Conservation (phyloP, 106 monocot species). For the Ottelia alismoides region DNA sequence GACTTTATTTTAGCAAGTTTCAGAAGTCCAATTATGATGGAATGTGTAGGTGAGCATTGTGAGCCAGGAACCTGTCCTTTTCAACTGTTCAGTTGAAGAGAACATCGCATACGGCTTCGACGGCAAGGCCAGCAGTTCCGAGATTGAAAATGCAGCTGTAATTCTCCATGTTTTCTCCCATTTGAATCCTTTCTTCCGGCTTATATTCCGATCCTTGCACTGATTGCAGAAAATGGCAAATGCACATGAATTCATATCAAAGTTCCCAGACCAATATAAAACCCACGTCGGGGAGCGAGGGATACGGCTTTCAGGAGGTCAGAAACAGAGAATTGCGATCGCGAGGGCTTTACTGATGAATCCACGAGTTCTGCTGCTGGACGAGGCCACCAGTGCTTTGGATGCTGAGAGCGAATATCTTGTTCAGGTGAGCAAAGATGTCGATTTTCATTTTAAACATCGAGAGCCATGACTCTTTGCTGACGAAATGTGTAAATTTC, state of each 20-base stretch:
- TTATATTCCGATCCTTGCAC: neutral
- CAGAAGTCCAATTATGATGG: too few relatives aligned
- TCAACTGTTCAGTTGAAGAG: conserved; percentile 92
- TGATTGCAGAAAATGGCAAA: conserved; percentile 93
- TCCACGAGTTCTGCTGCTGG: conserved; percentile 50
- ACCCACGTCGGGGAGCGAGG: conserved; percentile 78
- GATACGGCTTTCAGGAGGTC: conserved; percentile 88
- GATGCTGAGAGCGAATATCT: conserved; percentile 99
- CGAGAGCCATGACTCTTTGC: too few relatives aligned
- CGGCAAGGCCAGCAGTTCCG: conserved; percentile 45
- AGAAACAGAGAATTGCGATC: conserved; percentile 93
- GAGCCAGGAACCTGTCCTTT: conserved; percentile 91
- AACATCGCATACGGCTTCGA: conserved; percentile 93
- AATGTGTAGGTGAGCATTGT: conserved; percentile 99
- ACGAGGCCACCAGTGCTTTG: conserved; percentile 73
- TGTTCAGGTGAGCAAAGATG: conserved; percentile 83
- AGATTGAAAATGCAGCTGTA: conserved; percentile 93
- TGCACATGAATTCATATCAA: conserved; percentile 84
- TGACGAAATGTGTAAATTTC: too few relatives aligned
- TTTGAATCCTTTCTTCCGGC: neutral
- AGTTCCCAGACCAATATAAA: conserved; percentile 88
- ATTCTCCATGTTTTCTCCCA: conserved; percentile 3
- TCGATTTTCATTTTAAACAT: too few relatives aligned
- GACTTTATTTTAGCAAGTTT: neutral
- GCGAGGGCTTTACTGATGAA: conserved; percentile 77